Evolutionary conservation across 306 rosid genomes (phyloP), one percentile per base, ranked within the genome.

Genomic region (Clitoria ternatea): DNA sequence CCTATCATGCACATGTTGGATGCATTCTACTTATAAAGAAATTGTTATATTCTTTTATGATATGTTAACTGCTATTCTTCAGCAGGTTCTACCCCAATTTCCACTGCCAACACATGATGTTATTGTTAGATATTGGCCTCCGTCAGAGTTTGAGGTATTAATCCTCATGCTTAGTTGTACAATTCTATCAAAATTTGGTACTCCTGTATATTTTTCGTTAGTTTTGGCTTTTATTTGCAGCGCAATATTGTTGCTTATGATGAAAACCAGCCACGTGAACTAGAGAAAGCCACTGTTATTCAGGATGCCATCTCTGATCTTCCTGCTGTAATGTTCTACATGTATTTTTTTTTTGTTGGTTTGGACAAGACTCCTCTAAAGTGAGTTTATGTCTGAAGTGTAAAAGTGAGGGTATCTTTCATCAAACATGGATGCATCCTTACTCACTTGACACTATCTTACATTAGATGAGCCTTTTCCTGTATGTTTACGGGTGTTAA

Each of bases 291-390:
- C 23, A 37, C 76, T 69, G 79, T 93, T 83, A 83, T 93, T 71
- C 81, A 76, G 60, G 98, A 93, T 79, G 98, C 98, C 77, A 87
- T 93, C 85, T 90, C 97, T 61, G 98, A 93, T 79, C 98, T 93
- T 70, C 98, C 97, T 12, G 66, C 83, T 48, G 98, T 93, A 84
- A 30, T 60, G 56, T 64, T 81, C 17, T 7, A 13, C 65, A 65
- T 53, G 55, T 37, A 61, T 35, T 72, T 35, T 11, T 18, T 0
- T 44, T 47, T 47, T 54, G 0, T n/a, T 43, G 60, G 56, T 52
- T 52, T 63, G 47, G 35, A 44, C 9, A 39, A 52, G 35, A 26
- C 24, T 62, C 37, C 66, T 74, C 44, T 50, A 49, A 74, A 50
- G 37, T 50, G 60, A 26, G 26, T 32, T 39, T 64, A 39, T 74